These are phyloP conservation scores for Kregervanrija fluxuum DNA, from an alignment of 805 yeast species.

Conservation along the genomic window DNA sequence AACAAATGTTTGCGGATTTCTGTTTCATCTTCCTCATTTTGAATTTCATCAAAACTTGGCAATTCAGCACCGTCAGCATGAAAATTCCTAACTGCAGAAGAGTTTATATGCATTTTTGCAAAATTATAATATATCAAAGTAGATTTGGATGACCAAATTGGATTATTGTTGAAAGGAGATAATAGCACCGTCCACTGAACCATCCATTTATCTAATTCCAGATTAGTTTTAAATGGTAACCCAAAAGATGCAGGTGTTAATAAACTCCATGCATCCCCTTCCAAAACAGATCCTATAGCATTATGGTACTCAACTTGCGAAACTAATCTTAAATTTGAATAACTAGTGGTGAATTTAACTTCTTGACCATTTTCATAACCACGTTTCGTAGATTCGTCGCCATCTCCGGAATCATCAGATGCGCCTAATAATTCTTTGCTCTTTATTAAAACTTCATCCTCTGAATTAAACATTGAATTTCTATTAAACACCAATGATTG, in stretches of 20 bases:
- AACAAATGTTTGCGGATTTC: constrained; percentile 14
- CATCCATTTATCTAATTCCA: constrained; percentile 73
- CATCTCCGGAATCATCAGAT: not conserved
- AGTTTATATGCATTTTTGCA: constrained; percentile 69
- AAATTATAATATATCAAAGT: constrained; percentile 65
- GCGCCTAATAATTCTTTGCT: constrained; percentile 32
- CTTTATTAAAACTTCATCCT: constrained; percentile 38
- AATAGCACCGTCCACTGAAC: constrained; percentile 69
- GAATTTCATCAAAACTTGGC: constrained; percentile 20
- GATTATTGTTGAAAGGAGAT: constrained; percentile 45
- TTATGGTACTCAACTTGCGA: constrained; percentile 65
- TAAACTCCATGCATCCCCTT: constrained; percentile 54
- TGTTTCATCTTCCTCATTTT: constrained; percentile 5
- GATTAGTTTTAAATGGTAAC: constrained; percentile 57
- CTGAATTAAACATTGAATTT: constrained; percentile 43
- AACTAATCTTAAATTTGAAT: constrained; percentile 49
- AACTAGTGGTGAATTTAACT: constrained; percentile 10
- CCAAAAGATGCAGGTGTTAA: constrained; percentile 57
- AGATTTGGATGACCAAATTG: constrained; percentile 63
- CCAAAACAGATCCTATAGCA: constrained; percentile 51
- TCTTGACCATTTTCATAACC: constrained; percentile 1
- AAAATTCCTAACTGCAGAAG: constrained; percentile 37
- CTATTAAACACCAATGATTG: constrained; percentile 56
- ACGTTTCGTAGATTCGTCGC: not conserved
- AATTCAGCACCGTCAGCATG: constrained; percentile 27